phyloP scores from a whole-genome alignment of 371 early-diverging fungal species.

The Lichtheimia ramosa region DNA sequence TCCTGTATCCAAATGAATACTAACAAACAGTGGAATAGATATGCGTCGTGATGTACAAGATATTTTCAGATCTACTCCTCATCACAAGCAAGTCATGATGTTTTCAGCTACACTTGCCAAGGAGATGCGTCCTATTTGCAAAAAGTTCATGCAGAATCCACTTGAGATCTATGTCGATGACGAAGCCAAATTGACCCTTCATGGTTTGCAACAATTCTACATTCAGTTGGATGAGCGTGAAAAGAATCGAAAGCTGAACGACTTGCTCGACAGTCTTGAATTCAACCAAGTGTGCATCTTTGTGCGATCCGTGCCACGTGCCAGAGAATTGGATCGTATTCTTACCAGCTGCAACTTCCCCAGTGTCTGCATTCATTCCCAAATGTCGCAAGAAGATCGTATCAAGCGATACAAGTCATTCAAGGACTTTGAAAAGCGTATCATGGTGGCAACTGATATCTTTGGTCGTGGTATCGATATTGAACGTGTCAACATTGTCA shows the following conservation, averaged over 20 bases:
- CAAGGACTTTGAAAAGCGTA: slow-evolving; percentile 92
- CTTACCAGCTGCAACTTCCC: slow-evolving; percentile 92
- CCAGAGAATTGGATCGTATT: slow-evolving; percentile 87
- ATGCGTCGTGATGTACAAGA: slow-evolving; percentile 98
- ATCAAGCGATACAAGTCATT: slow-evolving; percentile 93
- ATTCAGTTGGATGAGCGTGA: slow-evolving; percentile 83
- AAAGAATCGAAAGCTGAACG: slow-evolving; percentile 93
- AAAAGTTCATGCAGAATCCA: slow-evolving; percentile 97
- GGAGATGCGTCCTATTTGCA: slow-evolving; percentile 91
- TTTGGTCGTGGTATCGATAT: slow-evolving; percentile 99
- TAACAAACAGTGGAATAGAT: slow-evolving; percentile 45
- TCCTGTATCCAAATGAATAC: no score
- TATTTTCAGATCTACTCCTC: slow-evolving; percentile 93
- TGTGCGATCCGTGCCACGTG: slow-evolving; percentile 91
- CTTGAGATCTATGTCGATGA: slow-evolving; percentile 98
- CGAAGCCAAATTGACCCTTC: slow-evolving; percentile 96
- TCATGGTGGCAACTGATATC: slow-evolving; percentile 98
- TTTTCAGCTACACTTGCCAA: slow-evolving; percentile 94
- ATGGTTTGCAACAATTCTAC: slow-evolving; percentile 97
- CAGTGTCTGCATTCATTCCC: slow-evolving; percentile 91
- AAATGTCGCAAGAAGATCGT: slow-evolving; percentile 89
- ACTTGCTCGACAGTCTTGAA: slow-evolving; percentile 89
- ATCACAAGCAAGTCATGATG: slow-evolving; percentile 98
- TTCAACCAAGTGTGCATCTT: slow-evolving; percentile 99
- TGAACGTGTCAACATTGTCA: slow-evolving; percentile 98